Conservation (phyloP, 2,329 filamentous ascomycete genomes). For the Penicillium occitanis region DNA sequence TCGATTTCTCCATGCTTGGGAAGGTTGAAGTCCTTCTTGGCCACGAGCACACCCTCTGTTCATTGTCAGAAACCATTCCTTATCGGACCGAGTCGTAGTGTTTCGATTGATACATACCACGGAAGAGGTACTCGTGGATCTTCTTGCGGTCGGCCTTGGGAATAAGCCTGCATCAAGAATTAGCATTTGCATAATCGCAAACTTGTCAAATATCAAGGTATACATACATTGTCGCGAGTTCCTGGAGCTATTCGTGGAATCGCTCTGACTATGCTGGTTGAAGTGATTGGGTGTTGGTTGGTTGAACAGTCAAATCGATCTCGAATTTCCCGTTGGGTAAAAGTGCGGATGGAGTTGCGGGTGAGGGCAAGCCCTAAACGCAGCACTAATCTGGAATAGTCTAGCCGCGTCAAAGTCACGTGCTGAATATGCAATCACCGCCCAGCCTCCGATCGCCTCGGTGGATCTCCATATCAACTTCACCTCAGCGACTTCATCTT, state of each 20-base stretch:
- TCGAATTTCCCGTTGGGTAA: conserved; percentile 27
- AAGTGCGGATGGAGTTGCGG: conserved; percentile 35
- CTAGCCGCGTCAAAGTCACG: background rate
- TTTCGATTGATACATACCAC: conserved; percentile 57
- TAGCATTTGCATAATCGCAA: conserved; percentile 5
- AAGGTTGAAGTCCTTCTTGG: conserved; percentile 98
- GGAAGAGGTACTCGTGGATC: conserved; percentile 99
- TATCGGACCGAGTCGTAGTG: conserved; percentile 12
- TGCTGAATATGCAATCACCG: background rate
- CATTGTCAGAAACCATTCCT: conserved; percentile 9
- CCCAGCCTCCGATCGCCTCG: conserved; percentile 6
- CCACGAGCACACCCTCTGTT: conserved; percentile 80
- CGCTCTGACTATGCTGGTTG: conserved; percentile 50
- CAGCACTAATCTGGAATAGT: background rate
- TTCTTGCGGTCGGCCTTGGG: conserved; percentile 99
- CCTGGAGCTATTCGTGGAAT: conserved; percentile 55
- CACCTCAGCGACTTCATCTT: background rate
- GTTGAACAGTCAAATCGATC: conserved; percentile 28
- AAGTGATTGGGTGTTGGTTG: conserved; percentile 34
- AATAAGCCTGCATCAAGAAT: conserved; percentile 71
- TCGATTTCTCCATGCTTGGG: conserved; percentile 97
- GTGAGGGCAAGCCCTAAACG: conserved; percentile 22
- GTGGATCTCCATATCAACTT: background rate
- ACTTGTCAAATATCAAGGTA: background rate
- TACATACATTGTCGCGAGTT: conserved; percentile 55